A percentile compares a stretch with the other conserved stretches of the same genome.
phyloP scores from a whole-genome alignment of 768 basidiomycete genomes.

The Strobilomyces echinocephalus region DNA sequence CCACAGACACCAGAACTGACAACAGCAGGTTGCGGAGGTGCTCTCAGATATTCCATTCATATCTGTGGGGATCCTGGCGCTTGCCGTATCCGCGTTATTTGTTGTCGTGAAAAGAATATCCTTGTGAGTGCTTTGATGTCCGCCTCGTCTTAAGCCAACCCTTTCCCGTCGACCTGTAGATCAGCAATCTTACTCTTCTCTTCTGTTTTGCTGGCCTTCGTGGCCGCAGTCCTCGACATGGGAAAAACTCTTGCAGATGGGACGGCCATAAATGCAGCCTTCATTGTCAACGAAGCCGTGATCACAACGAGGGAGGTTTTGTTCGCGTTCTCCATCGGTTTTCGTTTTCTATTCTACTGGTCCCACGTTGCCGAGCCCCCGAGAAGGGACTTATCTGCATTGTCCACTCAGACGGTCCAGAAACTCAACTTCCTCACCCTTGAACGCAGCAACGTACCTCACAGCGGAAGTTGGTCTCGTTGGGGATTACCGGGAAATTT shows the following conservation, averaged over 20 bases:
- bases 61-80: conserved; percentile 58
- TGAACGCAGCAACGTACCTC: conserved; percentile 24
- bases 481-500: conserved; percentile 56
- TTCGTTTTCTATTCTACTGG: conserved; percentile 69
- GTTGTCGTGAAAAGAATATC: conserved; percentile 48
- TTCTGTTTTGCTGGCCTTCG: conserved; percentile 57
- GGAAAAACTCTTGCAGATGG: conserved; percentile 46
- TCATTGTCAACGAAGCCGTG: conserved; percentile 27
- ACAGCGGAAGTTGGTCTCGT: conserved; percentile 61
- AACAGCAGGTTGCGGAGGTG: conserved; percentile 47
- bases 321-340: conserved; percentile 51
- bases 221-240: conserved; percentile 60
- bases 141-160: neutral
- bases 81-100: conserved; percentile 56
- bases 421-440: conserved; percentile 14
- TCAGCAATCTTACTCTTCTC: conserved; percentile 48
- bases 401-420: conserved; percentile 12
- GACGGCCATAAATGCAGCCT: conserved; percentile 21
- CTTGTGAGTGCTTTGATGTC: conserved; percentile 36
- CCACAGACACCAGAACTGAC: conserved; percentile 4
- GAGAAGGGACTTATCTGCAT: conserved; percentile 29
- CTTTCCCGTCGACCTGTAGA: conserved; percentile 25
- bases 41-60: conserved; percentile 66
- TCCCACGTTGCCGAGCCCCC: conserved; percentile 56
- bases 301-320: conserved; percentile 54